Evolutionary conservation across 768 basidiomycete genomes (phyloP), one percentile per base, ranked within the genome.

Genomic region (Mycena olivaceomarginata): DNA sequence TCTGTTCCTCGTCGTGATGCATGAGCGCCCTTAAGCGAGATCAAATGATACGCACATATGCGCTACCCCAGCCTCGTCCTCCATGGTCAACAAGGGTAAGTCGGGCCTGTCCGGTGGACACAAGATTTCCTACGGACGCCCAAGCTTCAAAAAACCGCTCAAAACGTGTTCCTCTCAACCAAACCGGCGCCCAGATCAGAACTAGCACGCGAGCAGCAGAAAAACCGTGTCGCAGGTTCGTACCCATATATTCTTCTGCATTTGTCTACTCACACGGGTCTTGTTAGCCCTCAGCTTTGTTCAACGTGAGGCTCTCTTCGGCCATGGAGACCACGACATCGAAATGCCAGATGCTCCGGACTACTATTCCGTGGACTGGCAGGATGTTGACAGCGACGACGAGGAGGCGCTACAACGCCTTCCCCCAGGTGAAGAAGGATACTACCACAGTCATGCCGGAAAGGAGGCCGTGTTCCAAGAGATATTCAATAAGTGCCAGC

Each of bases 301-400:
- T 2, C 71, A 72, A 39, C 71, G 63, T 0, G 71, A 72, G 20
- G 51, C 16, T 7, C 71, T 72, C 11, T 20, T 72, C 9, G 53
- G 71, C 25, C 16, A 48, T 16, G 71, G 71, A 13, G 40, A 41
- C 8, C 46, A 65, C 11, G 64, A 72, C 31, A 72, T 72, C 22
- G 71, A 72, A 5, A 72, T 72, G 70, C 70, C 70, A 0, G 62
- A 72, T 16, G 70, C 70, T 1, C 48, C 62, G 0, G 70, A 72
- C 6, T 63, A 53, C 15, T 72, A 40, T 12, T 5, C 57, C 2
- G 13, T n/a, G 0, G 67, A 62, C 45, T 62, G 62, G 46, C 59
- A 63, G 8, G 69, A 67, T 11, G 5, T 22, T 8, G 67, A 75
- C 37, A 67, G 60, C 12, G 74, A 75, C 9, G 67, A 59, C 9